Evolutionary conservation across 345 rosid species (phyloP), one percentile per base, ranked within the genome.

Genomic region (Pistacia vera): DNA sequence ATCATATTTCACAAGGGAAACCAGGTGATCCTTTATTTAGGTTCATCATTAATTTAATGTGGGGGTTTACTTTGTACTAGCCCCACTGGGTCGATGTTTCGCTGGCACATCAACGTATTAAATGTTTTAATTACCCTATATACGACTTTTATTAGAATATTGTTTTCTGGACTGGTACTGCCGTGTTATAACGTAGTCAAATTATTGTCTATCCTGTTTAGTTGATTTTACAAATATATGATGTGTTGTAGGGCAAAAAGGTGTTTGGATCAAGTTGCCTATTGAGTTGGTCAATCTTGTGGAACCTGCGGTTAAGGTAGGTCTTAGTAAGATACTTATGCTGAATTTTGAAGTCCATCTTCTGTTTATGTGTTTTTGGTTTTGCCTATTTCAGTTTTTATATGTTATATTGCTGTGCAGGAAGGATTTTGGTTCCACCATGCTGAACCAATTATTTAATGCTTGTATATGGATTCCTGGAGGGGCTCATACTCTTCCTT

Each of bases 391-490:
- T 30, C 25, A 66, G 20, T 14, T 7, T 65, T 41, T 14, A 46
- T 2, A 18, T 4, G 4, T 63, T 16, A 4, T 69, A 41, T 78
- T 68, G 25, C 30, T 81, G 82, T 49, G 57, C 87, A 95, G 98
- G 92, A 95, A 83, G 99, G 97, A 71, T 93, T 93, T 75, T 90
- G 90, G 94, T 91, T 80, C 67, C 99, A 95, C 85, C 99, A 93
- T 77, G 99, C 99, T 4, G 98, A 95, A 82, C 88, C 89, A 30
- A 78, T 68, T 87, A 93, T 82, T 60, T 95, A 76, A 95, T 95
- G 99, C 96, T 93, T 72, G 92, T 81, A 52, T 81, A 86, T 81
- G 99, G 97, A 90, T 93, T 80, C 97, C 96, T 22, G 77, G 81
- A 75, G 84, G 81, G 57, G 57, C 84, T 54, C 67, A 90, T 71